Percentiles rank a stretch among this genome's conserved stretches.
Evolutionary conservation across 805 yeast genomes (phyloP).

Genomic region (Candida boidinii): DNA sequence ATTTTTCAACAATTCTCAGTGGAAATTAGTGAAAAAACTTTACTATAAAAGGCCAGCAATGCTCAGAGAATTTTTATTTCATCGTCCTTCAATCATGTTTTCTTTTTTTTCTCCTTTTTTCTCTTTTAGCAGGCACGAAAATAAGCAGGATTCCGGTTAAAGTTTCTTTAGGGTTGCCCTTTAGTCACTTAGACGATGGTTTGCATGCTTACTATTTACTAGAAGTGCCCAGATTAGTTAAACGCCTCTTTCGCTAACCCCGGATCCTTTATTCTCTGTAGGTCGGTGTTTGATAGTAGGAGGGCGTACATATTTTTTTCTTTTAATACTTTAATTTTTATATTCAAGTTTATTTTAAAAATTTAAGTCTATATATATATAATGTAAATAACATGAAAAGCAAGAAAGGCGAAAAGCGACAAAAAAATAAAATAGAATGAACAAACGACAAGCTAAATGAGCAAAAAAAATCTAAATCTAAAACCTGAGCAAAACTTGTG

Average conservation of each 20-base stretch:
- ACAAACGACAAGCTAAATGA: not conserved
- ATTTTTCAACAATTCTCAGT: no score
- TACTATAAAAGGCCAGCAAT: no score
- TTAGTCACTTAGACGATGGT: no score
- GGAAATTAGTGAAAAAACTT: no score
- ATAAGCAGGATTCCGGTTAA: no score
- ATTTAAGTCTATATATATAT: not conserved
- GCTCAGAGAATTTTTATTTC: no score
- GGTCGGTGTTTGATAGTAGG: constrained; percentile 31
- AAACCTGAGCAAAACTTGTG: not conserved
- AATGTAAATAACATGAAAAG: not conserved
- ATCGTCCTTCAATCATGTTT: no score
- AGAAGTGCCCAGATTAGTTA: no score
- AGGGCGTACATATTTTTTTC: constrained; percentile 20
- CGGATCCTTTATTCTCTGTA: constrained; percentile 19
- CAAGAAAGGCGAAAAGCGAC: not conserved
- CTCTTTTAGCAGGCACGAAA: no score
- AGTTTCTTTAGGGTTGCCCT: no score
- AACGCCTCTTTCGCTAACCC: constrained; percentile 33
- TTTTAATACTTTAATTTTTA: not conserved
- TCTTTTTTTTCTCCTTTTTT: no score
- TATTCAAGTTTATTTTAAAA: not conserved
- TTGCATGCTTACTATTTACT: no score
- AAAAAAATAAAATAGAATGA: not conserved
- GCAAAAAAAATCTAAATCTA: not conserved